A percentile compares a stretch with the other conserved stretches of the same genome.
Evolutionary conservation across 2,329 filamentous ascomycete genomes (phyloP).

Genomic region (Coniochaeta sp.): DNA sequence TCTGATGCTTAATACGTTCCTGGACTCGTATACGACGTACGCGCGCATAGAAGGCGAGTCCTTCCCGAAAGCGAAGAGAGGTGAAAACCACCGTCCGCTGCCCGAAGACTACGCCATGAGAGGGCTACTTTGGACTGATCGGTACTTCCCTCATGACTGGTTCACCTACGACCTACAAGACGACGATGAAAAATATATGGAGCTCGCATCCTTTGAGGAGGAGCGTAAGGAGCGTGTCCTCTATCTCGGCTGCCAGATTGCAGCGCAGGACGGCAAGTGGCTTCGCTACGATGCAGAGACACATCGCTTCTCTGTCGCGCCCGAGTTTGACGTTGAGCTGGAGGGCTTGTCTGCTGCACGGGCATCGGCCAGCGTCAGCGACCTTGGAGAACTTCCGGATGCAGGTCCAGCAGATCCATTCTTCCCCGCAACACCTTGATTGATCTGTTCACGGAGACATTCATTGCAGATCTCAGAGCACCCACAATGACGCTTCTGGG

Average conservation of each 20-base stretch:
- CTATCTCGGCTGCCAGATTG: constrained; percentile 46
- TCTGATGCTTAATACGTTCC: constrained; percentile 27
- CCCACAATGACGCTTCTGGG: too few relatives aligned
- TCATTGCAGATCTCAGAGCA: too few relatives aligned
- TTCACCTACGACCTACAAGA: constrained; percentile 53
- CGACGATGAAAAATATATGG: constrained; percentile 60
- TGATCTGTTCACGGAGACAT: too few relatives aligned
- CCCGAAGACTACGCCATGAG: constrained; percentile 63
- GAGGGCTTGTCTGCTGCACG: constrained; percentile 7
- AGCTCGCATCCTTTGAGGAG: constrained; percentile 49
- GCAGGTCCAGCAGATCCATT: background rate
- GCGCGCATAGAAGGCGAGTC: constrained; percentile 28
- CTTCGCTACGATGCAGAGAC: constrained; percentile 32
- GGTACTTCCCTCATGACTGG: constrained; percentile 51
- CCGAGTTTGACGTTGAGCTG: constrained; percentile 28
- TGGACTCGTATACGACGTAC: constrained; percentile 14
- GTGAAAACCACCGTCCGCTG: constrained; percentile 39
- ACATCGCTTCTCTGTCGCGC: constrained; percentile 29
- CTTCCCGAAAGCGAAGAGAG: constrained; percentile 38
- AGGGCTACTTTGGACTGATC: constrained; percentile 52
- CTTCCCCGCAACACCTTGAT: too few relatives aligned
- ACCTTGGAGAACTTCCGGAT: constrained; percentile 15
- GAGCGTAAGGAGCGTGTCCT: constrained; percentile 52
- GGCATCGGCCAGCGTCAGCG: constrained; percentile 5
- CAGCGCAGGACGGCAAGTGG: constrained; percentile 29